Percentiles rank a stretch among this genome's conserved stretches.
Evolutionary conservation across 108 stramenopile species (phyloP).

Genomic region (Skeletonema tropicum): DNA sequence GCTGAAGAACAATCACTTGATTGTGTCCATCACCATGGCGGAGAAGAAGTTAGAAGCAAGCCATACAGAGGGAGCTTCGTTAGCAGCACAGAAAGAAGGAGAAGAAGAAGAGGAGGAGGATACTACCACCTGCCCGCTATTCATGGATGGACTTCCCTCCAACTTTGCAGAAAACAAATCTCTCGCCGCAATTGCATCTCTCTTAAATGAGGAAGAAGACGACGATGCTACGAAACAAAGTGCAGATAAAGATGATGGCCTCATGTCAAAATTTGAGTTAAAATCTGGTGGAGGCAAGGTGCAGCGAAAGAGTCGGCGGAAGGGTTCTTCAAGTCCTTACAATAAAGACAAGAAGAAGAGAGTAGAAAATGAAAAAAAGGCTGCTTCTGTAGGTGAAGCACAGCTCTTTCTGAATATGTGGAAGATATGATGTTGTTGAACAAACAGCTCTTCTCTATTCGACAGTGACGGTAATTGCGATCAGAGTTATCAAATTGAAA

Average conservation of each 20-base stretch:
- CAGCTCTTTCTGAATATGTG: slow-evolving; percentile 84
- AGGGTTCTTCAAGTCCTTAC: slow-evolving; percentile 28
- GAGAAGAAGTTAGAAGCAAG: background rate
- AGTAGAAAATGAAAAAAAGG: slow-evolving; percentile 9
- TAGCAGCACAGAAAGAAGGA: background rate
- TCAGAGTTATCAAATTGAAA: too few species aligned
- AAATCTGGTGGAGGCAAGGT: background rate
- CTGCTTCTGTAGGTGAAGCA: slow-evolving; percentile 68
- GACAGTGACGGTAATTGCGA: too few species aligned
- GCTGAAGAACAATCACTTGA: too few species aligned
- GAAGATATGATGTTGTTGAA: slow-evolving; percentile 31
- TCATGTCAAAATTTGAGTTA: slow-evolving; percentile 1
- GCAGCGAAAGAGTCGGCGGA: slow-evolving; percentile 10
- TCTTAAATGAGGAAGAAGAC: slow-evolving; percentile 58
- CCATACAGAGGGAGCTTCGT: background rate
- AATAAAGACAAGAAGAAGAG: slow-evolving; percentile 14
- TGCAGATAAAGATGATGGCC: slow-evolving; percentile 3
- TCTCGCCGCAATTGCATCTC: slow-evolving; percentile 73
- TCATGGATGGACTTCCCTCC: slow-evolving; percentile 70
- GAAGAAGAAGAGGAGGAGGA: background rate
- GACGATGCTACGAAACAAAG: slow-evolving; percentile 11
- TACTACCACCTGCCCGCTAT: slow-evolving; percentile 55
- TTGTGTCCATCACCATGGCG: background rate
- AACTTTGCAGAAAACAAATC: slow-evolving; percentile 67
- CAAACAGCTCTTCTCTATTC: background rate